These are phyloP conservation scores for Ophiocordyceps australis DNA, from an alignment of 2,329 filamentous ascomycete species.

Conservation along the genomic window DNA sequence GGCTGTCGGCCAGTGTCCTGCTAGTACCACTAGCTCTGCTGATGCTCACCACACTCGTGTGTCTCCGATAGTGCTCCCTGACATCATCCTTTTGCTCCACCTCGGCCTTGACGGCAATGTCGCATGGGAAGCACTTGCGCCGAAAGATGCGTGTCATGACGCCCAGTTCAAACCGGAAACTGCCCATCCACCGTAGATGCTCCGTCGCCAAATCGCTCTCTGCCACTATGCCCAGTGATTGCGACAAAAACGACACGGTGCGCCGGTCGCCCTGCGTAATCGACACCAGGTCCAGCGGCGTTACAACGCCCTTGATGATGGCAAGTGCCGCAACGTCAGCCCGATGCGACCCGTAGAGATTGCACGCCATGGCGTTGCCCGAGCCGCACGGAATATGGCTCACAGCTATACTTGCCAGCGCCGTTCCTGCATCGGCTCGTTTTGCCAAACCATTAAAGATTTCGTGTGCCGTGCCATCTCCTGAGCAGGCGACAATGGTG, in stretches of 20 bases:
- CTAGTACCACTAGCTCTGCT: no score
- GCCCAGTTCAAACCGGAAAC: slow-evolving; percentile 68
- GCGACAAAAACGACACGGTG: slow-evolving; percentile 75
- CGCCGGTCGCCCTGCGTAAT: slow-evolving; percentile 65
- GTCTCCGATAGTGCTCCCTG: slow-evolving; percentile 49
- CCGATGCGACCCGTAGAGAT: slow-evolving; percentile 65
- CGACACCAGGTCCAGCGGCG: slow-evolving; percentile 69
- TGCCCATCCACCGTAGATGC: slow-evolving; percentile 83
- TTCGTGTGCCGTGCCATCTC: slow-evolving; percentile 82
- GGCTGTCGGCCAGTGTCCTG: slow-evolving; percentile 5
- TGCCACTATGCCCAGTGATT: slow-evolving; percentile 76
- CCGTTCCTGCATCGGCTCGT: slow-evolving; percentile 54
- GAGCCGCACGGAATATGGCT: slow-evolving; percentile 82
- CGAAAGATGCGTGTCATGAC: slow-evolving; percentile 60
- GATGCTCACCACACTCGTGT: slow-evolving; percentile 16
- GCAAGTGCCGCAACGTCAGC: slow-evolving; percentile 61
- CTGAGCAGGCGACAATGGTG: slow-evolving; percentile 74
- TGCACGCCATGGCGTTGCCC: slow-evolving; percentile 86
- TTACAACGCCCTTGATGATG: slow-evolving; percentile 76
- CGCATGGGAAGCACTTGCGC: slow-evolving; percentile 71
- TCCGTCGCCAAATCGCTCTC: slow-evolving; percentile 85
- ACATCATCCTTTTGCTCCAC: slow-evolving; percentile 59
- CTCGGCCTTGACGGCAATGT: slow-evolving; percentile 71
- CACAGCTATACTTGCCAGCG: slow-evolving; percentile 61
- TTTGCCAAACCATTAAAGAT: slow-evolving; percentile 84